Percentiles rank a stretch among this genome's conserved stretches.
These are phyloP conservation scores for Cryphonectria nitschkei DNA, from an alignment of 2,329 filamentous ascomycete genomes.

Conservation along the genomic window DNA sequence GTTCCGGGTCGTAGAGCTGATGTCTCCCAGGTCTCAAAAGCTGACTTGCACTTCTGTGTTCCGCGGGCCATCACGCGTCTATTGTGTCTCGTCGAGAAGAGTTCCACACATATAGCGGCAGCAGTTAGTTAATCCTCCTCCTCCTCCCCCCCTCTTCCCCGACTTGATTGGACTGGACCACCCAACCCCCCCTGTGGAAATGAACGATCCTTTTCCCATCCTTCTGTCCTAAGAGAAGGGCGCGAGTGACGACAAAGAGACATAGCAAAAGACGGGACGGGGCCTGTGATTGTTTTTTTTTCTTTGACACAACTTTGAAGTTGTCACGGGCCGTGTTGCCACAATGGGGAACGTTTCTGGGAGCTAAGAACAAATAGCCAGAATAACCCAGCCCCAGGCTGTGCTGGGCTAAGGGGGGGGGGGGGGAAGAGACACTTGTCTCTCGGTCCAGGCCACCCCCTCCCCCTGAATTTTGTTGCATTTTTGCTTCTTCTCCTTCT, in stretches of 20 bases:
- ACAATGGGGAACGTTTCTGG: neutral
- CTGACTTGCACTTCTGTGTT: neutral
- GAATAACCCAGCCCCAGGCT: neutral
- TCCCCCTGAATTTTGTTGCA: neutral
- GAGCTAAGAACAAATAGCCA: slow-evolving; percentile 10
- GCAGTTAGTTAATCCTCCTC: neutral
- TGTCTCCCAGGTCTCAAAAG: neutral
- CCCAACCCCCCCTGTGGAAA: too few species aligned
- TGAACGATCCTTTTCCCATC: too few species aligned
- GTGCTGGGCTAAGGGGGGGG: neutral
- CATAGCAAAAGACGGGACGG: neutral
- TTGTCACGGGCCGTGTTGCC: neutral
- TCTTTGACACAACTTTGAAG: neutral
- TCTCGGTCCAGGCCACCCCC: neutral
- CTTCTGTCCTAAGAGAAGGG: neutral
- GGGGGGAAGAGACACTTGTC: neutral
- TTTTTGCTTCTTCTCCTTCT: neutral
- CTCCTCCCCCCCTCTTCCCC: too few species aligned
- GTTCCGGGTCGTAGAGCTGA: too few species aligned
- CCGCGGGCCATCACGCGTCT: neutral
- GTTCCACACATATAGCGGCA: neutral
- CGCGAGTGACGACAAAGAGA: neutral
- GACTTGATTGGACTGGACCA: too few species aligned
- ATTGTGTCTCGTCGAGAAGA: neutral
- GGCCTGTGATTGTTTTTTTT: too few species aligned